These are phyloP conservation scores for Aspergillus neotritici DNA, from an alignment of 2,329 filamentous ascomycete species.

Conservation along the genomic window DNA sequence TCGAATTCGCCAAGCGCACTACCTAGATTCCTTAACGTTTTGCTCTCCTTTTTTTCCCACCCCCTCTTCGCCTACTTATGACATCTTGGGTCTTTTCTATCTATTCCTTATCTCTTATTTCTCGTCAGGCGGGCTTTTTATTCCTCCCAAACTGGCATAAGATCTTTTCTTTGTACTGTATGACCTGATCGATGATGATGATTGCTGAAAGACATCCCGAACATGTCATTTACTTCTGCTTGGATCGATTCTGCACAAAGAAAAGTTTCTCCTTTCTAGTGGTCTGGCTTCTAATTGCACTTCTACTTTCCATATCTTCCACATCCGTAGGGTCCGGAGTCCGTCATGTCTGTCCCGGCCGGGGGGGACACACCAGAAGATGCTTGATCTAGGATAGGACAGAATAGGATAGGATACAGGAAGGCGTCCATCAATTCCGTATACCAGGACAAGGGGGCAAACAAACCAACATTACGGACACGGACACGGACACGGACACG, in stretches of 20 bases:
- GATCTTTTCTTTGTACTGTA: constrained; percentile 33
- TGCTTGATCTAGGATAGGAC: too few relatives aligned
- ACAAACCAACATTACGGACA: too few relatives aligned
- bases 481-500: too few relatives aligned
- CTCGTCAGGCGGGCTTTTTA: constrained; percentile 26
- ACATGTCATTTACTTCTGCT: constrained; percentile 29
- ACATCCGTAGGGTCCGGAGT: neutral
- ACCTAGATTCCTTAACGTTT: constrained; percentile 25
- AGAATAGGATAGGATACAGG: too few relatives aligned
- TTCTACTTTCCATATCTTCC: neutral
- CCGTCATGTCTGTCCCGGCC: too few relatives aligned
- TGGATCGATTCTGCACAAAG: constrained; percentile 4
- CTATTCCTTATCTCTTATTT: too few relatives aligned
- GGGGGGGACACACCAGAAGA: too few relatives aligned
- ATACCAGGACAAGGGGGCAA: too few relatives aligned
- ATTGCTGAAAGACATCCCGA: constrained; percentile 27
- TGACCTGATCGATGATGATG: constrained; percentile 35
- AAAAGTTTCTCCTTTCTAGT: constrained; percentile 1
- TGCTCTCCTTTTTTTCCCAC: constrained; percentile 6
- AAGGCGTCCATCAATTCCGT: too few relatives aligned
- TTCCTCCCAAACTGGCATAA: constrained; percentile 17
- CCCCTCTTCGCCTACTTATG: constrained; percentile 23
- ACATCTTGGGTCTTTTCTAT: constrained; percentile 25
- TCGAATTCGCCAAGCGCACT: constrained; percentile 49
- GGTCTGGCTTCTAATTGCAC: neutral